A percentile compares a stretch with the other conserved stretches of the same genome.
Evolutionary conservation across 225 moss, liverwort and hornwort species (phyloP).

Genomic region (Sphagnum tenellum): DNA sequence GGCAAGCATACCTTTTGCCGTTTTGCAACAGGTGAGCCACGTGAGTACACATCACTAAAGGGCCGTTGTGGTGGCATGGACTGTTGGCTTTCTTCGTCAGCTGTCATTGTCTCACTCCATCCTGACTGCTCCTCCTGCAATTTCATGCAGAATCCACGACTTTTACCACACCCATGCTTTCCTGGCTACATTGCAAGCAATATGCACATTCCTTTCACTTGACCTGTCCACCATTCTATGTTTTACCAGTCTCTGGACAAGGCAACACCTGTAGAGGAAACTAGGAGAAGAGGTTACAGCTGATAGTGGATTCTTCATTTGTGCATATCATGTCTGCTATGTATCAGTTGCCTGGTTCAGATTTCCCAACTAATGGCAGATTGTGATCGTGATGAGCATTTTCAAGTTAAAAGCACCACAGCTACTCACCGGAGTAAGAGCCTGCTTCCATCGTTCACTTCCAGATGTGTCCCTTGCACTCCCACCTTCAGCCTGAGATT

Average conservation of each 20-base stretch:
- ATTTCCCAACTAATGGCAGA: not conserved
- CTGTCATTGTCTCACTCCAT: constrained; percentile 76
- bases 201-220: no score
- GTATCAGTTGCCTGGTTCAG: no score
- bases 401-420: not conserved
- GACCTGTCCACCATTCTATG: no score
- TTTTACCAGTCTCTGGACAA: no score
- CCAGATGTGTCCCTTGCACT: constrained; percentile 36
- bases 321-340: no score
- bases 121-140: constrained; percentile 74
- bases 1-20: constrained; percentile 63
- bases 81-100: constrained; percentile 73
- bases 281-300: no score
- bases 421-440: constrained; percentile 56
- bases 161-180: no score
- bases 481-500: constrained; percentile 33
- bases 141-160: no score
- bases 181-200: no score
- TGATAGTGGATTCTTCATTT: no score
- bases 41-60: constrained; percentile 79
- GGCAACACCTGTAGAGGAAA: no score
- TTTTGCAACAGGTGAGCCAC: constrained; percentile 75
- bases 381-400: not conserved
- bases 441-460: constrained; percentile 71
- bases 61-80: constrained; percentile 83